Evolutionary conservation across 2,329 filamentous ascomycete genomes (phyloP).

Genomic region (Exophiala phaeomuriformis): DNA sequence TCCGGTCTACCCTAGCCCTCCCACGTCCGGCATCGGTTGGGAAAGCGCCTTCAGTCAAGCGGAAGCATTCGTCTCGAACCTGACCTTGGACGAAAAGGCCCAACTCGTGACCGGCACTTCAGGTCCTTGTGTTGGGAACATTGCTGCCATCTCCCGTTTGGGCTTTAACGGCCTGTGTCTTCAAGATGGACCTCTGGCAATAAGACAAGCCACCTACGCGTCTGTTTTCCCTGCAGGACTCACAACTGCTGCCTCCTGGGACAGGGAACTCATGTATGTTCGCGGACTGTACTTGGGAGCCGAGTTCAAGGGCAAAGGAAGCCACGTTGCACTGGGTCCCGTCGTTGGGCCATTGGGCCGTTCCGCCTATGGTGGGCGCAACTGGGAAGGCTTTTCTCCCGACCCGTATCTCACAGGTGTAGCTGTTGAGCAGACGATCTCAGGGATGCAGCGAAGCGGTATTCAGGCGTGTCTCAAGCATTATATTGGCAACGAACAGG

Average conservation of each 20-base stretch:
- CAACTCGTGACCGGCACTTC: slow-evolving; percentile 34
- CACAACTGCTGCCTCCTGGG: slow-evolving; percentile 37
- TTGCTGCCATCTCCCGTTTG: slow-evolving; percentile 30
- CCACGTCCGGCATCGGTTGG: slow-evolving; percentile 32
- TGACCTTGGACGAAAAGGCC: slow-evolving; percentile 40
- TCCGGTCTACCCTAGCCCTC: slow-evolving; percentile 23
- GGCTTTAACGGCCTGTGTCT: slow-evolving; percentile 32
- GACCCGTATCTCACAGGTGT: slow-evolving; percentile 45
- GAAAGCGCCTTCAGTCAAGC: slow-evolving; percentile 34
- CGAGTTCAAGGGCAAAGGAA: slow-evolving; percentile 39
- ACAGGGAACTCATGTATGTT: slow-evolving; percentile 30
- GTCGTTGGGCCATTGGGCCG: slow-evolving; percentile 36
- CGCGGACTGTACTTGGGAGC: slow-evolving; percentile 31
- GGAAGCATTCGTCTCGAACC: slow-evolving; percentile 33
- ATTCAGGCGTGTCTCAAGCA: slow-evolving; percentile 40
- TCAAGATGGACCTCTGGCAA: slow-evolving; percentile 25
- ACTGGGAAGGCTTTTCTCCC: slow-evolving; percentile 45
- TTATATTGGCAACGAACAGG: slow-evolving; percentile 61
- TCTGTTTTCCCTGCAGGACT: slow-evolving; percentile 27
- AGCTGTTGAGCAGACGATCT: slow-evolving; percentile 39
- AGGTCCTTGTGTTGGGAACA: slow-evolving; percentile 33
- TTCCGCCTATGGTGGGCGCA: slow-evolving; percentile 37
- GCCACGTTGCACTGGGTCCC: slow-evolving; percentile 38
- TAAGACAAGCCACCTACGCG: slow-evolving; percentile 24
- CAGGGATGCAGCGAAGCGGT: slow-evolving; percentile 40